Evolutionary conservation across 2,329 filamentous ascomycete genomes (phyloP).

Genomic region (Alternaria dauci): DNA sequence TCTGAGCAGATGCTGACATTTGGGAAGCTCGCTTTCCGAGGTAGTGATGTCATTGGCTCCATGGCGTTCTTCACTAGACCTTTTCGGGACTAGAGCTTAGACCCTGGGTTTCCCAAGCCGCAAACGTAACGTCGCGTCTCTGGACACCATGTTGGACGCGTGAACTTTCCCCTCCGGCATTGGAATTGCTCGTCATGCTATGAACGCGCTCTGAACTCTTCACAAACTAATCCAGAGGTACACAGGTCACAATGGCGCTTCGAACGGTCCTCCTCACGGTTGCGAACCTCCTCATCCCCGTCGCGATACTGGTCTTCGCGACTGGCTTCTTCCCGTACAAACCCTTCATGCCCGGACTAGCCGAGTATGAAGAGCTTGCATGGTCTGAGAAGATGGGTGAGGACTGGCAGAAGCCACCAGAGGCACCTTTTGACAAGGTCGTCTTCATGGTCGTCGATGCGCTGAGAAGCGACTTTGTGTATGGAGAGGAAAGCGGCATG

Average conservation of each 20-base stretch:
- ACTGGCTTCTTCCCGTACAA: conserved; percentile 98
- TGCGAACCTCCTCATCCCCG: conserved; percentile 79
- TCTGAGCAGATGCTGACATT: conserved; percentile 12
- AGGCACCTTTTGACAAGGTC: conserved; percentile 83
- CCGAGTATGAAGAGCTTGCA: conserved; percentile 67
- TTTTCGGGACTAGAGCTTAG: conserved; percentile 32
- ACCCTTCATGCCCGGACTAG: conserved; percentile 85
- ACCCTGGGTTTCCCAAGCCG: conserved; percentile 33
- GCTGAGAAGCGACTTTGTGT: conserved; percentile 90
- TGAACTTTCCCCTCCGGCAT: conserved; percentile 2
- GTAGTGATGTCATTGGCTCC: conserved; percentile 49
- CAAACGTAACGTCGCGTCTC: conserved; percentile 35
- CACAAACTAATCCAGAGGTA: conserved; percentile 11
- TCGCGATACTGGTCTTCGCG: conserved; percentile 75
- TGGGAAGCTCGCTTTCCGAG: conserved; percentile 12
- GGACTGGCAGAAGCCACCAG: conserved; percentile 57
- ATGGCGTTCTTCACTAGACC: conserved; percentile 23
- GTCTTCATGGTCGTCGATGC: conserved; percentile 99
- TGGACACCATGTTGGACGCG: conserved; percentile 31
- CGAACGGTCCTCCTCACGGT: conserved; percentile 60
- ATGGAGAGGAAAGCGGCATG: conserved; percentile 80
- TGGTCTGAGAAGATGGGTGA: conserved; percentile 51
- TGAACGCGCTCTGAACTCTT: background rate
- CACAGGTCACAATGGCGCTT: conserved; percentile 31
- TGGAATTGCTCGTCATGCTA: conserved; percentile 21